phyloP scores from a whole-genome alignment of 2,329 filamentous ascomycete genomes.

The Lachnum nothofagi region DNA sequence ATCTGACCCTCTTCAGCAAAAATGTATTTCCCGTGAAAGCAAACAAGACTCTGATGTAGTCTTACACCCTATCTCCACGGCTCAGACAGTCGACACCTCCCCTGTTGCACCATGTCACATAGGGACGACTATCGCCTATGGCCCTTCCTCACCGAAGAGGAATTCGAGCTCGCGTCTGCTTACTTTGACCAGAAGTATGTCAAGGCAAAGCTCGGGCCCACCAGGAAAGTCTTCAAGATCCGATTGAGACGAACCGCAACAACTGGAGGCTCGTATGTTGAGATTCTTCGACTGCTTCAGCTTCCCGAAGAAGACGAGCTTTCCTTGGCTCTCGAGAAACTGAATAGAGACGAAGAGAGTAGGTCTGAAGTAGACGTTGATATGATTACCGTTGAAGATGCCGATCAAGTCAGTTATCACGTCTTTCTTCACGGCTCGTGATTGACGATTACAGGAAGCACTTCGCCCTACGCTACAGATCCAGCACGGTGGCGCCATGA shows the following conservation, averaged over 20 bases:
- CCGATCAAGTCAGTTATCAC: slow-evolving; percentile 26
- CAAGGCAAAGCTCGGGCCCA: slow-evolving; percentile 51
- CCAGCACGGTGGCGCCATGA: not conserved
- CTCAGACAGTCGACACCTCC: not conserved
- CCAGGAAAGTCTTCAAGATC: slow-evolving; percentile 52
- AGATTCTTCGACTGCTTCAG: slow-evolving; percentile 29
- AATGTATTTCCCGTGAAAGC: no score
- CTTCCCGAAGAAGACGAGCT: slow-evolving; percentile 28
- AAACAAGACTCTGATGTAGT: no score
- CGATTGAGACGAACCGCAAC: slow-evolving; percentile 37
- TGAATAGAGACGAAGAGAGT: slow-evolving; percentile 13
- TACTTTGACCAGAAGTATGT: slow-evolving; percentile 55
- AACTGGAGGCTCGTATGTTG: slow-evolving; percentile 28
- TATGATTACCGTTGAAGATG: slow-evolving; percentile 26
- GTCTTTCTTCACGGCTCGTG: not conserved
- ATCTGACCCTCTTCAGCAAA: no score
- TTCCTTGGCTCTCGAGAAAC: slow-evolving; percentile 22
- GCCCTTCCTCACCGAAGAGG: slow-evolving; percentile 55
- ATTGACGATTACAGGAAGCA: slow-evolving; percentile 20
- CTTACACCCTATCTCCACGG: no score
- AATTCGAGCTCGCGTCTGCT: slow-evolving; percentile 63
- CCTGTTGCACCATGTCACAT: slow-evolving; percentile 29
- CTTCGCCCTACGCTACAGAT: slow-evolving; percentile 11
- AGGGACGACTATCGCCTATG: slow-evolving; percentile 42
- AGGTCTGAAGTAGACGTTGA: slow-evolving; percentile 16